Conservation (phyloP, 352 stramenopile species). For the Phytophthora tentaculata region DNA sequence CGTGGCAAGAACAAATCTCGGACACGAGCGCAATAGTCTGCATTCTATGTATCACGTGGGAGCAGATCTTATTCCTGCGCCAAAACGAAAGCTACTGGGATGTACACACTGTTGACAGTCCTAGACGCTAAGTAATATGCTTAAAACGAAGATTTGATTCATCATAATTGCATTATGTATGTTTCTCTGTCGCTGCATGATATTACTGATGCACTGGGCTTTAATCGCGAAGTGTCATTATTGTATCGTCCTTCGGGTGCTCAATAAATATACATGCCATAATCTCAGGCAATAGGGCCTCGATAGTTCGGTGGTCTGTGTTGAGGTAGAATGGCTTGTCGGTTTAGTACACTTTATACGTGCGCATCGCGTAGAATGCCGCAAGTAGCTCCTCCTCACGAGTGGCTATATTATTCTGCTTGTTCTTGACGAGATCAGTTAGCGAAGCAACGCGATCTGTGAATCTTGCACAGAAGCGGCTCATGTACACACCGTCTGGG, state of each 20-base stretch:
- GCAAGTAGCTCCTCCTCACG: no score
- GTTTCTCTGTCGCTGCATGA: background rate
- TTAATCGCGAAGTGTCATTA: background rate
- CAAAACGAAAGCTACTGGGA: conserved; percentile 14
- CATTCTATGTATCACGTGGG: conserved; percentile 13
- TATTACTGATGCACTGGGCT: conserved; percentile 7
- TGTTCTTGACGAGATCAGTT: no score
- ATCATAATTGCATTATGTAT: conserved; percentile 7
- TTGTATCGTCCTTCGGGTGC: conserved; percentile 6
- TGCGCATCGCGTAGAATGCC: no score
- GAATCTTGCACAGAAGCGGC: no score
- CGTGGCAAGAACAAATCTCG: conserved; percentile 9
- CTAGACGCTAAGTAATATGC: conserved; percentile 1
- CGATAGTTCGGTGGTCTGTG: no score
- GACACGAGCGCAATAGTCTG: background rate
- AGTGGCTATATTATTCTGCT: no score
- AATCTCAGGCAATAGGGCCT: background rate
- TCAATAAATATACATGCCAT: background rate
- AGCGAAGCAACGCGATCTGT: no score
- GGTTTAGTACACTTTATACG: no score
- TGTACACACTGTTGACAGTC: background rate
- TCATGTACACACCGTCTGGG: no score
- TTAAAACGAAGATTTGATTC: background rate
- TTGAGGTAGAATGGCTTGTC: no score
- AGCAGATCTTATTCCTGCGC: conserved; percentile 21